Base-by-base conservation (phyloP, 345 rosid genomes). In the Acer campestre region DNA sequence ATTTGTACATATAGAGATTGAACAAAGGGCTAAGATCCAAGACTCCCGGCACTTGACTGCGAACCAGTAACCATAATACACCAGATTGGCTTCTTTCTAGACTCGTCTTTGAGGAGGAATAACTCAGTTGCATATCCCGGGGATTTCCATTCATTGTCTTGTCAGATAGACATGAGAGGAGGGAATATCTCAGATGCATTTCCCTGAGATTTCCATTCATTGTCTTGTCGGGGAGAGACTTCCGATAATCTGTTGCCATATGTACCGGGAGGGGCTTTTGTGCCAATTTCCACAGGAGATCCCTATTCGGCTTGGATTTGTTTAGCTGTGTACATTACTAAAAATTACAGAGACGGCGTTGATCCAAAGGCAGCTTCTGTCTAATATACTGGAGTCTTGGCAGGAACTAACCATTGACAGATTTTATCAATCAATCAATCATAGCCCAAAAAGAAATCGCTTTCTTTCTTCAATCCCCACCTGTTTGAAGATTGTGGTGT, bases 1-100 rank as follows among this genome's bases (percentile, higher is more conserved):
- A 67, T 75, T 14, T 51, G 78, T 75, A 67, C 65, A 66, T 67
- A 75, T 53, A 75, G 56, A 67, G 72, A 20, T n/a, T n/a, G 51
- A 27, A 63, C 51, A 49, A 75, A 6, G 51, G 78, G 66, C 42
- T 10, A 16, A 67, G 66, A 55, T 75, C 51, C 72, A 53, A 38
- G 64, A 74, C 62, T 29, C 61, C 51, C 35, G 0, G 20, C 40
- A 1, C 13, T 56, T 10, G 55, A 67, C 64, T 16, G 55, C 22
- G 18, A 61, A 8, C 67, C 18, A 61, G 10, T 25, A 61, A 20
- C 38, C 46, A 9, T 4, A 66, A 38, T 46, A 25, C 49, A 49
- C 70, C 62, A 6, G 70, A 49, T 35, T 53, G 10, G 3, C 61
- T 53, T 66, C 44, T 1, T 55, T 67, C 56, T 14, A 31, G 23